Conservation (phyloP, 1,284 basidiomycete species). For the Microbotryum intermedium region DNA sequence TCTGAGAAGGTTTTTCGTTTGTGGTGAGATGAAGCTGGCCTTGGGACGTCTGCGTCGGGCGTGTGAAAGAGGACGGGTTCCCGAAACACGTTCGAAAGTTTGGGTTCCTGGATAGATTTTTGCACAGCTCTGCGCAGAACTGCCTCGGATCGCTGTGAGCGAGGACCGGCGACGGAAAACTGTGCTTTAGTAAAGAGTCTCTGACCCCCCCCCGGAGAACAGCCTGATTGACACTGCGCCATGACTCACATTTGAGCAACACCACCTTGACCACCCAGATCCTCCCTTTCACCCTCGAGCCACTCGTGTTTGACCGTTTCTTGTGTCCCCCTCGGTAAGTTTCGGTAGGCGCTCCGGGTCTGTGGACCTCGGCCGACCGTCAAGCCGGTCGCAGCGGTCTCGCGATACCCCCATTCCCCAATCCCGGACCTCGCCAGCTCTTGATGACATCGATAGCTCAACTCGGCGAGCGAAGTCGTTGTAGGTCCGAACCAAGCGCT, state of each 20-base stretch:
- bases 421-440: conserved; percentile 1
- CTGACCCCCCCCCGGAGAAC: no score
- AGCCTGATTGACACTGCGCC: no score
- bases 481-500: conserved; percentile 14
- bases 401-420: conserved; percentile 14
- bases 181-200: background rate
- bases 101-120: background rate
- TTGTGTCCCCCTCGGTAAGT: conserved; percentile 11
- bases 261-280: conserved; percentile 17
- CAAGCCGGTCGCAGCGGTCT: conserved; percentile 18
- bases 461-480: conserved; percentile 3
- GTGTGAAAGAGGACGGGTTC: background rate
- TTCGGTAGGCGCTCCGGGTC: conserved; percentile 16
- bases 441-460: conserved; percentile 13
- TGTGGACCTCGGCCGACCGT: conserved; percentile 10
- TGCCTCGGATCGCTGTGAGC: conserved; percentile 16
- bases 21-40: background rate
- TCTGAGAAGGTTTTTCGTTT: background rate
- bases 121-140: conserved; percentile 17
- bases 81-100: conserved; percentile 17
- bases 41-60: background rate
- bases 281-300: conserved; percentile 21
- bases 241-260: conserved; percentile 22
- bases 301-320: conserved; percentile 6
- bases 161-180: no score